Evolutionary conservation across 345 rosid genomes (phyloP), one percentile per base, ranked within the genome.

Genomic region (Luvunga scandens): DNA sequence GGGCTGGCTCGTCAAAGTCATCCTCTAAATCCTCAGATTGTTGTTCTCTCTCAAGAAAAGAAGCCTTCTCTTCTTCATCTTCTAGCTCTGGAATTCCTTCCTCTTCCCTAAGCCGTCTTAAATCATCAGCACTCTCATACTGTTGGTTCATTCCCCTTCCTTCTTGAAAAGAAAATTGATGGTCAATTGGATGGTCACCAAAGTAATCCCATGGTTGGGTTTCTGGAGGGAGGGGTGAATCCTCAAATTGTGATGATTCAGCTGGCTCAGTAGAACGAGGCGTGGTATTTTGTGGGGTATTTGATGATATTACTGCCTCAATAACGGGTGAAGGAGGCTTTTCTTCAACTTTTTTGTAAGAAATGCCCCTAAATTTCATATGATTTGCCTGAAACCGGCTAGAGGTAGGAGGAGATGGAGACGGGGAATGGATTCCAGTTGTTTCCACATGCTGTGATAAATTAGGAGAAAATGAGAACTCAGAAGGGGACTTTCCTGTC

Each of bases 201-300:
- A 96, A 94, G 83, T 83, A 96, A 86, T 96, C 99, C 99, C 99
- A 96, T 13, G 83, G 91, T 16, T 92, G 90, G 48, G 89, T 82
- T 79, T 85, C 92, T 62, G 92, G 69, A 5, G 91, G 88, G 64
- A 76, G 64, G 31, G 88, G 66, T 66, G 97, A 87, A 78, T 79
- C 87, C 77, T 91, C 92, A 75, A 79, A 78, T 38, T 87, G 81
- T 34, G 73, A 88, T 70, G 88, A 39, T 77, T 91, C 92, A 34
- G 87, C 82, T 73, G 83, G 87, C 72, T 78, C 90, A 28, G 80
- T 48, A 36, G 85, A 84, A 79, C 79, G 83, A 69, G 89, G 82
- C 8, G 90, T 78, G 53, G 69, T 70, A 59, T 82, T 83, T 61
- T 69, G 87, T 69, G 87, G 91, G 69, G 86, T 84, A 75, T 81